These are phyloP conservation scores for Kernera saxatilis DNA, from an alignment of 345 rosid species.

Conservation along the genomic window DNA sequence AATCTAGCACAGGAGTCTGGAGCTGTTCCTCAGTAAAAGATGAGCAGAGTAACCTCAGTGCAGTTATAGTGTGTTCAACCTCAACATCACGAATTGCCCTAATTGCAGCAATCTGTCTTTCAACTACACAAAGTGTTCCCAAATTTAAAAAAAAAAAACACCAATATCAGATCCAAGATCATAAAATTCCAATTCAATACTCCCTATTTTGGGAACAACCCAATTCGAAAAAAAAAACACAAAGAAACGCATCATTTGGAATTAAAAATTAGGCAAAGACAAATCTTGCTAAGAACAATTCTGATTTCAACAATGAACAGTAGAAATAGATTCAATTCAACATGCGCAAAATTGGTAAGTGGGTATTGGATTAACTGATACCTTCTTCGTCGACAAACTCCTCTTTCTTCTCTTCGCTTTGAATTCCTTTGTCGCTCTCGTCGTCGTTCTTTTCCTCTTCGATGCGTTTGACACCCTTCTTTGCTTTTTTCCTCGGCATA, in stretches of 20 bases:
- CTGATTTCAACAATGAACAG: background rate
- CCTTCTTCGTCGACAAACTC: slow-evolving; percentile 21
- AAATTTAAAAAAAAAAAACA: background rate
- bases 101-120: slow-evolving; percentile 60
- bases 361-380: background rate
- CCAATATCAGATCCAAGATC: background rate
- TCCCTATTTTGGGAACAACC: no score
- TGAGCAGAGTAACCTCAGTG: slow-evolving; percentile 58
- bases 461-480: slow-evolving; percentile 16
- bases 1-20: slow-evolving; percentile 42
- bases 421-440: background rate
- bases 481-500: slow-evolving; percentile 32
- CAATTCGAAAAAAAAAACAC: no score
- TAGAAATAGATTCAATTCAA: background rate
- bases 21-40: slow-evolving; percentile 50
- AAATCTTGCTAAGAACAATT: background rate
- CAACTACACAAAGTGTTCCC: slow-evolving; percentile 35
- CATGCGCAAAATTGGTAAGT: background rate
- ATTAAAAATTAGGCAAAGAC: background rate
- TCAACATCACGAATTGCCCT: slow-evolving; percentile 74
- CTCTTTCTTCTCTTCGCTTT: background rate
- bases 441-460: background rate
- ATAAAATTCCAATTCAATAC: background rate
- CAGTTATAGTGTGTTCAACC: slow-evolving; percentile 52
- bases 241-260: no score